Percentiles rank a stretch among this genome's conserved stretches.
phyloP scores from a whole-genome alignment of 176 grass and related monocot genomes.

The Paspalum vaginatum region DNA sequence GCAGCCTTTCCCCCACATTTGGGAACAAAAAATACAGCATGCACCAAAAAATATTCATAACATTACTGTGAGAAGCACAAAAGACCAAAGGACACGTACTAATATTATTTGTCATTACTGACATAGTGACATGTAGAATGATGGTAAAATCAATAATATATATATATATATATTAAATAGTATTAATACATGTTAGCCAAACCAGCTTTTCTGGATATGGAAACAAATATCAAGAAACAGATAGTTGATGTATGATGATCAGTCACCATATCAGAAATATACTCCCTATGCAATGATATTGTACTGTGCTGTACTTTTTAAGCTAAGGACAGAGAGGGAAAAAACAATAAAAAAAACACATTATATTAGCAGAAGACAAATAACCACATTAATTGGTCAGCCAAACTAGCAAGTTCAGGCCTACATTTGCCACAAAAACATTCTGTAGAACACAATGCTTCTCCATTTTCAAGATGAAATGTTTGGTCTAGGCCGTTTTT shows the following conservation, averaged over 20 bases:
- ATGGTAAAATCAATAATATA: background rate
- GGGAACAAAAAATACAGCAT: background rate
- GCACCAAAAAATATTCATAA: conserved; percentile 7
- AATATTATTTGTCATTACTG: no score
- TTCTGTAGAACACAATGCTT: conserved; percentile 49
- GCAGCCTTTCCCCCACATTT: no score
- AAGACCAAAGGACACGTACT: background rate
- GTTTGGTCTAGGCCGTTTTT: conserved; percentile 22
- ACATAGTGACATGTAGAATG: background rate
- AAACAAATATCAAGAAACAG: conserved; percentile 18
- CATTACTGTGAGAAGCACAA: background rate
- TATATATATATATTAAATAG: no score
- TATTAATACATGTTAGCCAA: background rate
- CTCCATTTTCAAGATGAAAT: conserved; percentile 48
- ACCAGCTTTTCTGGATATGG: conserved; percentile 3
- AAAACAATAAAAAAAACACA: background rate
- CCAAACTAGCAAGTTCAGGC: conserved; percentile 20
- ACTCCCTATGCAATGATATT: background rate
- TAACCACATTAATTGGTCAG: background rate
- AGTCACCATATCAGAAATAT: background rate
- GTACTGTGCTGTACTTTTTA: background rate
- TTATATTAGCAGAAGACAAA: background rate
- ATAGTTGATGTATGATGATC: background rate
- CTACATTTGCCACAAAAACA: no score
- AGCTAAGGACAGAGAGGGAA: background rate